Conservation (phyloP, 2,329 filamentous ascomycete species). For the Neonectria neomacrospora region DNA sequence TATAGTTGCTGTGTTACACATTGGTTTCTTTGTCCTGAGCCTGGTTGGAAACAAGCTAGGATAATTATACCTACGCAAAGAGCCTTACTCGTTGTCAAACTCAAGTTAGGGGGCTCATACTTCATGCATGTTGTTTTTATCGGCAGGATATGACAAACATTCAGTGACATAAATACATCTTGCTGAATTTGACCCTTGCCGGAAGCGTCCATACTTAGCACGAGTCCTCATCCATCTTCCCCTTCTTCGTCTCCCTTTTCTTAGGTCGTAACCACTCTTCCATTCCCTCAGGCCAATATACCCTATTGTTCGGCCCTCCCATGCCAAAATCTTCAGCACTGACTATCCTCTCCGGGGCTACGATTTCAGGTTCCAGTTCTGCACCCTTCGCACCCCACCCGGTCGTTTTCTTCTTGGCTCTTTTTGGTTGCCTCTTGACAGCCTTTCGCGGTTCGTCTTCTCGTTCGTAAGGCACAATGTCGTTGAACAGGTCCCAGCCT, state of each 20-base stretch:
- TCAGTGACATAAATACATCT: too few species aligned
- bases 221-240: slow-evolving; percentile 50
- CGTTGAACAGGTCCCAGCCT: slow-evolving; percentile 78
- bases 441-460: slow-evolving; percentile 74
- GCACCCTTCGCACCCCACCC: slow-evolving; percentile 38
- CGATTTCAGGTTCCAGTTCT: slow-evolving; percentile 53
- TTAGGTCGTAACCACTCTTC: slow-evolving; percentile 89
- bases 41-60: too few species aligned
- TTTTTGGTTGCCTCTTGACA: slow-evolving; percentile 53
- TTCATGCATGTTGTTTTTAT: too few species aligned
- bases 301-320: slow-evolving; percentile 83
- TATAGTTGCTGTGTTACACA: too few species aligned
- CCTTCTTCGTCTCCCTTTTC: slow-evolving; percentile 73
- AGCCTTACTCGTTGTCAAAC: too few species aligned
- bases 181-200: too few species aligned
- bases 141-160: too few species aligned
- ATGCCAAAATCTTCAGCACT: slow-evolving; percentile 80
- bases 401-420: slow-evolving; percentile 51
- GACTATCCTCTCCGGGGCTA: slow-evolving; percentile 58
- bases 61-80: too few species aligned
- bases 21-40: too few species aligned
- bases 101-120: too few species aligned
- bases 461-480: slow-evolving; percentile 81
- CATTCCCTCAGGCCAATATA: slow-evolving; percentile 92
- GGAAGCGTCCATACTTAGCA: neutral